Evolutionary conservation across 441 rosid species (phyloP).

Genomic region (Populus hybrid): DNA sequence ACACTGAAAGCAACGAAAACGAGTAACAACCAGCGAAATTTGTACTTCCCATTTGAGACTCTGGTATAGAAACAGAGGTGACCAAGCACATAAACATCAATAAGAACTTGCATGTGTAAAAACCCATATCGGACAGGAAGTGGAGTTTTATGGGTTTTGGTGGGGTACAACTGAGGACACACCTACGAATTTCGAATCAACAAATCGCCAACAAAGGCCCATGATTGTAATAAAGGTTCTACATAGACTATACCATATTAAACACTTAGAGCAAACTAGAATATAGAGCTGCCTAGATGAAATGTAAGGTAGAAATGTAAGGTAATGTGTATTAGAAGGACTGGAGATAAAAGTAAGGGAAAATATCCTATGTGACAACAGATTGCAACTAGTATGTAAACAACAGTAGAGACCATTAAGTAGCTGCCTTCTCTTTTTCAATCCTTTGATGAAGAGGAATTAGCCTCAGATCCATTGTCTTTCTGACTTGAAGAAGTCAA

Average conservation of each 20-base stretch:
- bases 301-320: conserved; percentile 8
- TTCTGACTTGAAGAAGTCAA: conserved; percentile 50
- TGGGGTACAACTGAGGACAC: not conserved
- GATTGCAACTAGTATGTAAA: conserved; percentile 20
- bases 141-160: not conserved
- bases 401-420: not conserved
- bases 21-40: not conserved
- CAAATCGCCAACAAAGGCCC: not conserved
- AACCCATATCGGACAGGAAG: no score
- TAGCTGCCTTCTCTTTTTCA: conserved; percentile 14
- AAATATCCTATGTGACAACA: conserved; percentile 27
- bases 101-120: not conserved
- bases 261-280: conserved; percentile 18
- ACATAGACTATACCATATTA: conserved; percentile 5
- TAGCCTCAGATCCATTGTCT: conserved; percentile 44
- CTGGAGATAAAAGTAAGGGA: not conserved
- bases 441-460: conserved; percentile 31
- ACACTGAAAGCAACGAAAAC: not conserved
- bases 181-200: conserved; percentile 3
- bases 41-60: not conserved
- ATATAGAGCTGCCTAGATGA: conserved; percentile 25
- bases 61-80: no score
- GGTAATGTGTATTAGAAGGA: conserved; percentile 15
- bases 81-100: not conserved
- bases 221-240: conserved; percentile 5